Base-by-base conservation (phyloP, 768 basidiomycete species). In the Panaeolus papilionaceus region DNA sequence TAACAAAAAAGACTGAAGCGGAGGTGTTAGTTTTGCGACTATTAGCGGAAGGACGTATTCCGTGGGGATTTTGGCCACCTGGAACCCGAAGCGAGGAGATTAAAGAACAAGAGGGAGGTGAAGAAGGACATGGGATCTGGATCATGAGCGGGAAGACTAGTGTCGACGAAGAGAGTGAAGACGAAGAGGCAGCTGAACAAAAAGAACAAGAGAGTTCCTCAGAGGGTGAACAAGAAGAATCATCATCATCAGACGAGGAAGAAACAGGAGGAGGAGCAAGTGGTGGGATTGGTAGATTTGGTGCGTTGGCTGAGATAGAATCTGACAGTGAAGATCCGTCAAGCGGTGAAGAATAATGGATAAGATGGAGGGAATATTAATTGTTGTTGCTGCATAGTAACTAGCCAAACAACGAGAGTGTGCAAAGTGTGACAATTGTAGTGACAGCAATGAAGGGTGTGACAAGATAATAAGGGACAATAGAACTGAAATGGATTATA, bases 61-160 rank as follows among this genome's bases (percentile, higher is more conserved):
- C 82, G 23, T 98, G 95, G 95, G 92, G 87, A 38, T 96, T 96
- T 78, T 92, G 91, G 88, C 94, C 95, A 8, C 89, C 91, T 12
- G 85, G 75, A 1, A 81, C 75, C 4, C 72, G 77, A 14, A 63
- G 75, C 44, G 75, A 76, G 16, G 63, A 67, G 49, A 66, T 79
- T 9, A 67, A 67, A 20, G 61, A 44, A 40, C 28, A 39, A 11
- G 67, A 76, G 39, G 73, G 77, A 61, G 62, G 66, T n/a, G 74
- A 74, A 8, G 73, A 75, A 37, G 82, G 77, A 10, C 71, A 75
- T 45, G 89, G 92, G 0, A 85, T 92, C 68, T 91, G 89, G 89
- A 82, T 91, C 63, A 70, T 66, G 77, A 11, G 63, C 79, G 77
- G 11, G 80, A 82, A 45, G 66, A 68, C 45, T 72, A 79, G 33